These are phyloP conservation scores for Aspergillus saccharolyticus DNA, from an alignment of 495 filamentous ascomycete genomes.

Conservation along the genomic window DNA sequence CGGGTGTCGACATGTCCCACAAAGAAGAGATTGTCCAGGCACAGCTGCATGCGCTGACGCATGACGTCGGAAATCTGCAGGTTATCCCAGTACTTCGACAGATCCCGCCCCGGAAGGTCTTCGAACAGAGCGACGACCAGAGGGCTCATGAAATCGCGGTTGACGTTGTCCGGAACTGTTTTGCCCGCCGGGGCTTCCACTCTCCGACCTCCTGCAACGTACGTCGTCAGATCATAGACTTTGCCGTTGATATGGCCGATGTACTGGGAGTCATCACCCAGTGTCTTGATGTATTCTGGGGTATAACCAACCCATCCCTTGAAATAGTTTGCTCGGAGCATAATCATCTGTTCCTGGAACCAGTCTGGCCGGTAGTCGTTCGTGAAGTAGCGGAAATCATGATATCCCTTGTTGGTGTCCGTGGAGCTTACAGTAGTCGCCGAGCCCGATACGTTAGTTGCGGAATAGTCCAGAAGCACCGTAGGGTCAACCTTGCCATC, in stretches of 20 bases:
- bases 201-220: slow-evolving; percentile 69
- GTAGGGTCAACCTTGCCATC: slow-evolving; percentile 59
- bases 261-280: slow-evolving; percentile 57
- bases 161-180: slow-evolving; percentile 42
- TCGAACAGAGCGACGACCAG: slow-evolving; percentile 73
- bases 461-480: slow-evolving; percentile 76
- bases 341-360: slow-evolving; percentile 80
- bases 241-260: slow-evolving; percentile 76
- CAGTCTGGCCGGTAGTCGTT: slow-evolving; percentile 83
- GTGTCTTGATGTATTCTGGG: slow-evolving; percentile 63
- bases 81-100: slow-evolving; percentile 76
- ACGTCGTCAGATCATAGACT: slow-evolving; percentile 90
- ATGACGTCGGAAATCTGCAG: slow-evolving; percentile 50
- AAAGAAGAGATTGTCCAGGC: slow-evolving; percentile 93
- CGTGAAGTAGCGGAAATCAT: slow-evolving; percentile 85
- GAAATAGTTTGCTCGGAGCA: slow-evolving; percentile 71
- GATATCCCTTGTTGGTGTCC: slow-evolving; percentile 74
- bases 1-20: slow-evolving; percentile 88
- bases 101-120: slow-evolving; percentile 66
- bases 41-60: slow-evolving; percentile 68
- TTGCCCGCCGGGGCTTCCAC: slow-evolving; percentile 50
- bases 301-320: slow-evolving; percentile 88
- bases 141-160: slow-evolving; percentile 78
- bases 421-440: slow-evolving; percentile 56
- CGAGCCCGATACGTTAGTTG: slow-evolving; percentile 66